A percentile compares a stretch with the other conserved stretches of the same genome.
These are phyloP conservation scores for Phytopythium litorale DNA, from an alignment of 352 stramenopile genomes.

Conservation along the genomic window DNA sequence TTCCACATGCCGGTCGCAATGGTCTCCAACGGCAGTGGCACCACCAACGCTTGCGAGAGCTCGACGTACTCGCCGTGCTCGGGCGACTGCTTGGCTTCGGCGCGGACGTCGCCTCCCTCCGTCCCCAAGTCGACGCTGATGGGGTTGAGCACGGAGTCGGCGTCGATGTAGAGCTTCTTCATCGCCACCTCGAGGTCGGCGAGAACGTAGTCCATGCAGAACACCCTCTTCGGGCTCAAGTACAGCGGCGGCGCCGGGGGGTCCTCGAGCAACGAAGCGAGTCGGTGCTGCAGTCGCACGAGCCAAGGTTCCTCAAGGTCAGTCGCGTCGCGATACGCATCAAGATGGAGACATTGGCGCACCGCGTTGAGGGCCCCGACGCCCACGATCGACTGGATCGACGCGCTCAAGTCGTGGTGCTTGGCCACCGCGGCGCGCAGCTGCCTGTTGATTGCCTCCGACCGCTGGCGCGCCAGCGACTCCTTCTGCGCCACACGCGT, in stretches of 20 bases:
- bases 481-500: slow-evolving; percentile 7
- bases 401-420: slow-evolving; percentile 12
- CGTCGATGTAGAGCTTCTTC: slow-evolving; percentile 7
- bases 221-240: neutral
- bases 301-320: neutral
- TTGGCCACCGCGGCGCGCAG: slow-evolving; percentile 17
- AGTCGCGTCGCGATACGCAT: neutral
- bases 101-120: neutral
- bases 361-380: neutral
- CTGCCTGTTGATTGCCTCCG: slow-evolving; percentile 18
- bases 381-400: slow-evolving; percentile 7
- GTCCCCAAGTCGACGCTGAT: neutral
- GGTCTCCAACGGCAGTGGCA: neutral
- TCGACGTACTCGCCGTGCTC: slow-evolving; percentile 1
- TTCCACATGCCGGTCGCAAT: neutral
- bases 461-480: slow-evolving; percentile 4
- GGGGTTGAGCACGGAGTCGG: neutral
- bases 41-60: neutral
- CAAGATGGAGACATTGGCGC: neutral
- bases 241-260: slow-evolving; percentile 3
- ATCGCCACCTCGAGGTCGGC: slow-evolving; percentile 4
- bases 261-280: neutral
- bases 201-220: slow-evolving; percentile 6
- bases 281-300: neutral
- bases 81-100: neutral